Conservation (phyloP, 1,284 basidiomycete species). For the Tremellales sp. region DNA sequence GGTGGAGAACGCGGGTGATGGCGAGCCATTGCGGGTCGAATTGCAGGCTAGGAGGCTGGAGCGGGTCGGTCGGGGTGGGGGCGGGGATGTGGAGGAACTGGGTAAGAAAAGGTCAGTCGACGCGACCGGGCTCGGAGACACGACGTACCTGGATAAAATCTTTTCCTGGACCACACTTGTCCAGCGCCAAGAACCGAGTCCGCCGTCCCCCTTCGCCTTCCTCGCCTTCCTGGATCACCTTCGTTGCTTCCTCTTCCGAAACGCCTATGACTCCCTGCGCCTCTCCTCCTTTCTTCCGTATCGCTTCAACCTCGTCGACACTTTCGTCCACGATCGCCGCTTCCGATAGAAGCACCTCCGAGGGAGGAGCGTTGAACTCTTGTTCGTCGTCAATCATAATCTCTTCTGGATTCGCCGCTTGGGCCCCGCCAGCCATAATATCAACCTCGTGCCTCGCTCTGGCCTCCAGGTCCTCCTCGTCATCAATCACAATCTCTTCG, state of each 20-base stretch:
- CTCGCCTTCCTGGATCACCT: conserved; percentile 26
- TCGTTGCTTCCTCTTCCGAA: conserved; percentile 2
- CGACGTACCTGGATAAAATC: conserved; percentile 75
- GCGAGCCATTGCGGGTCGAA: conserved; percentile 93
- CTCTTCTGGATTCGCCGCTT: conserved; percentile 25
- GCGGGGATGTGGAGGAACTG: conserved; percentile 68
- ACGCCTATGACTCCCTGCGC: conserved; percentile 21
- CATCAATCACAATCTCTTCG: conserved; percentile 28
- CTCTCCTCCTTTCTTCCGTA: conserved; percentile 11
- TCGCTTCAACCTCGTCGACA: conserved; percentile 32
- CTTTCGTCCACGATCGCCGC: conserved; percentile 29
- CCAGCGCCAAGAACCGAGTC: conserved; percentile 85
- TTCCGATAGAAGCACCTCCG: not conserved
- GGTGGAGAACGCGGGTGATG: conserved; percentile 80
- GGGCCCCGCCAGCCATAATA: not conserved
- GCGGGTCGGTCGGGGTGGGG: conserved; percentile 22
- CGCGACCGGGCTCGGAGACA: not conserved
- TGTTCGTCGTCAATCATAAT: conserved; percentile 25
- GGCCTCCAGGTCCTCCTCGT: conserved; percentile 25
- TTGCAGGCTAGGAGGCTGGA: conserved; percentile 51
- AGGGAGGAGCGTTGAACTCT: conserved; percentile 14
- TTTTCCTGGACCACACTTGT: conserved; percentile 80
- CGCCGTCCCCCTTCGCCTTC: conserved; percentile 23
- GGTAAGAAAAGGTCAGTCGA: not conserved
- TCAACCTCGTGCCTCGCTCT: conserved; percentile 2